These are phyloP conservation scores for Populus hybrid DNA, from an alignment of 441 rosid genomes.

Conservation along the genomic window DNA sequence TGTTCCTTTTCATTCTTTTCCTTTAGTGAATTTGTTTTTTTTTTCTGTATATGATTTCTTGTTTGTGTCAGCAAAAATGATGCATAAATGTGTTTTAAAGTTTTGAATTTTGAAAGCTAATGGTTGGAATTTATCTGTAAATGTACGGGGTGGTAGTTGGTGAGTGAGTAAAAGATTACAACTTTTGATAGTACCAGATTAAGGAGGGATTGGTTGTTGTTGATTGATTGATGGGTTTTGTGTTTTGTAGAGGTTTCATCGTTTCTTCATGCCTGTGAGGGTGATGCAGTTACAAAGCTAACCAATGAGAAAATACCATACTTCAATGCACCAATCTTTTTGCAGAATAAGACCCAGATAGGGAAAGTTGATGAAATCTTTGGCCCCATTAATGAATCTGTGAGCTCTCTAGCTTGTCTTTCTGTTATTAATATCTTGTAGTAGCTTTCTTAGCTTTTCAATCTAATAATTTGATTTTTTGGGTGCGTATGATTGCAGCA, in stretches of 20 bases:
- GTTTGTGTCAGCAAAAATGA: not conserved
- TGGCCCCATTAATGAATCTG: conserved; percentile 95
- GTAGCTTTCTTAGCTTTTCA: not conserved
- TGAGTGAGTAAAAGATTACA: not conserved
- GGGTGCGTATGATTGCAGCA: conserved; percentile 35
- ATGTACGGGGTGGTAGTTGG: not conserved
- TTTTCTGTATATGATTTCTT: not conserved
- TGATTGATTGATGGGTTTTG: not conserved
- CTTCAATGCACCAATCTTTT: conserved; percentile 82
- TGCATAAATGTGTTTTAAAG: not conserved
- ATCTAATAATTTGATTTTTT: not conserved
- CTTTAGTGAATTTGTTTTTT: conserved; percentile 3
- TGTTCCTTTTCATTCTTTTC: conserved; percentile 13
- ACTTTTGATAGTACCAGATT: not conserved
- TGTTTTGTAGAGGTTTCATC: conserved; percentile 61
- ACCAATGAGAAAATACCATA: conserved; percentile 76
- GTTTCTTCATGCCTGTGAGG: conserved; percentile 87
- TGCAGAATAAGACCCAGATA: conserved; percentile 86
- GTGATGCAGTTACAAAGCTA: conserved; percentile 91
- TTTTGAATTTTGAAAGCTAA: not conserved
- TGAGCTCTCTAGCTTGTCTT: conserved; percentile 27
- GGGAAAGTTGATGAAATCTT: conserved; percentile 96
- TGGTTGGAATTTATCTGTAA: not conserved
- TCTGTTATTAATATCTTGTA: not conserved
- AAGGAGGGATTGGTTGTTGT: not conserved